A percentile compares a stretch with the other conserved stretches of the same genome.
Evolutionary conservation across 2,329 filamentous ascomycete genomes (phyloP).

Genomic region (Dactylellina leptospora): DNA sequence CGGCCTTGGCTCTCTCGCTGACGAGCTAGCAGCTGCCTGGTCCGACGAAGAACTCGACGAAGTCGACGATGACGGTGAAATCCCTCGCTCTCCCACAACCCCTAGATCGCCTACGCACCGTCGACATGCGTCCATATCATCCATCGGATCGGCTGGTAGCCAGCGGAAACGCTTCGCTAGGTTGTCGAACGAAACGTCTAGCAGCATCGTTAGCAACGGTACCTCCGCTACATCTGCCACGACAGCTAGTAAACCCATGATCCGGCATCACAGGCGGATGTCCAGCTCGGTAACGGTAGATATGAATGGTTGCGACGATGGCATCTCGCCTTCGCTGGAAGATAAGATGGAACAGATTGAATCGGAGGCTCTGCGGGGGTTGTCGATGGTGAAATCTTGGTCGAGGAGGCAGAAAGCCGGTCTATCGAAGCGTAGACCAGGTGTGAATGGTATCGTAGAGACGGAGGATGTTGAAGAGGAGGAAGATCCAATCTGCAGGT

Average conservation of each 20-base stretch:
- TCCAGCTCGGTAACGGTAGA: constrained; percentile 39
- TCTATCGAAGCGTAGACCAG: constrained; percentile 66
- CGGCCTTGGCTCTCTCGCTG: constrained; percentile 76
- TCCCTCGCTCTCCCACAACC: constrained; percentile 46
- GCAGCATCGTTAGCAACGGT: constrained; percentile 49
- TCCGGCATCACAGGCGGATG: constrained; percentile 47
- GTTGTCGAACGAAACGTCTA: constrained; percentile 46
- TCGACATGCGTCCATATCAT: constrained; percentile 48
- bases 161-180: constrained; percentile 46
- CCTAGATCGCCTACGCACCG: constrained; percentile 42
- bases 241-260: constrained; percentile 34
- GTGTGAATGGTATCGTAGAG: constrained; percentile 72
- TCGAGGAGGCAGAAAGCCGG: constrained; percentile 44
- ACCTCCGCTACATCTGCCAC: constrained; percentile 42
- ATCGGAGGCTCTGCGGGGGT: constrained; percentile 58
- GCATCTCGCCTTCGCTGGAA: constrained; percentile 72
- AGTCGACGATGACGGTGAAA: constrained; percentile 38
- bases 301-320: constrained; percentile 58
- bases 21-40: constrained; percentile 79
- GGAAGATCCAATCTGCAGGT: constrained; percentile 69
- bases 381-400: constrained; percentile 52
- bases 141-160: constrained; percentile 45
- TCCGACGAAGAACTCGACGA: constrained; percentile 62
- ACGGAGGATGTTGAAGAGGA: constrained; percentile 61
- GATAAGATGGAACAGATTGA: constrained; percentile 77